Evolutionary conservation across 2,329 filamentous ascomycete species (phyloP), one percentile per base, ranked within the genome.

Genomic region (Colletotrichum costaricense): DNA sequence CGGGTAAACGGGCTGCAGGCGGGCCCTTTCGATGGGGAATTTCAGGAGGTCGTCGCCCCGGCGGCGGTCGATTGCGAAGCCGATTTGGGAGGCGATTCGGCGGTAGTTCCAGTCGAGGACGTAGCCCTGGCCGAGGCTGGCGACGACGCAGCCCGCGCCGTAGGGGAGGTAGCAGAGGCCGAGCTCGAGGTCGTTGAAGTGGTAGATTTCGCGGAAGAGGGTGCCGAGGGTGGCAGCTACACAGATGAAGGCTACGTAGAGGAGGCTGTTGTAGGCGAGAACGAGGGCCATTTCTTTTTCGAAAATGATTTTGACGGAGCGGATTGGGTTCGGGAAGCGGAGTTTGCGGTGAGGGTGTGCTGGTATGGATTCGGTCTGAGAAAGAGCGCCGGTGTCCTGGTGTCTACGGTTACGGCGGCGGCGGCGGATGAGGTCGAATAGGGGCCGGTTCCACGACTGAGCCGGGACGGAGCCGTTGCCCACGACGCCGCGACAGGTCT

Each of bases 81-180:
- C 91, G 19, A 92, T 84, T 38, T 87, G 86, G 62, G 84, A 86
- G 1, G 93, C 93, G 59, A 91, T 88, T 52, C 93, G 89, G 7
- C 90, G 87, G 80, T 94, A 97, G 80, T 95, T 95, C 86, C 89
- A 91, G 80, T 90, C 88, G 60, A 89, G 82, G 6, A 90, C 78
- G 75, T 87, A 86, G 5, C 94, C 93, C 74, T 90, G 88, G n/a
- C 80, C 79, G 30, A 90, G 76, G 14, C 87, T 85, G 1, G 88
- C 84, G 11, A 85, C 72, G 52, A 84, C 86, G 70, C 86, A 89
- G 4, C 87, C 87, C 2, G 86, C 77, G 0, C 88, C 88, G 64
- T 89, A 87, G 0, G 88, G 88, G 14, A 90, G 81, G 76, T 87
- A 90, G 75, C 88, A 89, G 3, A 90, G 82, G 3, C 88, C 88